Evolutionary conservation across 306 rosid species (phyloP), one percentile per base, ranked within the genome.

Genomic region (Leucaena leucocephala): DNA sequence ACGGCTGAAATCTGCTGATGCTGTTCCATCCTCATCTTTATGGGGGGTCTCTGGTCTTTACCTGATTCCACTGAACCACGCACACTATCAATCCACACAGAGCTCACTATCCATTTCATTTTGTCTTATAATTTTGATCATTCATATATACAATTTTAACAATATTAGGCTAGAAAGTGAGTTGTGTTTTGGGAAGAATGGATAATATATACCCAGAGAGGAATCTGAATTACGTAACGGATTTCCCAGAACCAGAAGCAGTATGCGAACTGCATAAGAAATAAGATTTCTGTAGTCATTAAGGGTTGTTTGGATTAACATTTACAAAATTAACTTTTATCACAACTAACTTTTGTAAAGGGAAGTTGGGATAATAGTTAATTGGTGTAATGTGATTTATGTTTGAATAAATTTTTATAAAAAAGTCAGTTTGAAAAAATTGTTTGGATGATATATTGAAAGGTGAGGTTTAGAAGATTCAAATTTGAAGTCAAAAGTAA

Each of bases 1-100:
- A 89, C 63, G 93, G 89, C 79, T 90, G 84, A 88, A 73, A 65
- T 76, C 19, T 22, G 7, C 70, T 27, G 57, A 27, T 46, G 62
- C 58, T 21, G 63, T 59, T 67, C 33, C 34, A 68, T 63, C 27
- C 27, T 27, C 68, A 72, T 54, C 57, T 69, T 44, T 58, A 11
- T 6, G 36, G 35, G 72, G 72, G 78, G 76, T 57, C 42, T 57
- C 27, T 55, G 85, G 50, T 40, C 73, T 55, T 59, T 63, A 13
- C 43, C 52, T 22, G 17, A 61, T 19, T n/a, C 80, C 14, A n/a
- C 74, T 67, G 65, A 73, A 71, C 78, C 57, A 63, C 6, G 36
- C n/a, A 33, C 38, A 27, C 63, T 19, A 36, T 14, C 16, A 58
- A 48, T 71, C 66, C 22, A 59, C 73, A 59, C 39, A 58, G 71